These are phyloP conservation scores for Cicer cuneatum DNA, from an alignment of 306 rosid genomes.

Conservation along the genomic window DNA sequence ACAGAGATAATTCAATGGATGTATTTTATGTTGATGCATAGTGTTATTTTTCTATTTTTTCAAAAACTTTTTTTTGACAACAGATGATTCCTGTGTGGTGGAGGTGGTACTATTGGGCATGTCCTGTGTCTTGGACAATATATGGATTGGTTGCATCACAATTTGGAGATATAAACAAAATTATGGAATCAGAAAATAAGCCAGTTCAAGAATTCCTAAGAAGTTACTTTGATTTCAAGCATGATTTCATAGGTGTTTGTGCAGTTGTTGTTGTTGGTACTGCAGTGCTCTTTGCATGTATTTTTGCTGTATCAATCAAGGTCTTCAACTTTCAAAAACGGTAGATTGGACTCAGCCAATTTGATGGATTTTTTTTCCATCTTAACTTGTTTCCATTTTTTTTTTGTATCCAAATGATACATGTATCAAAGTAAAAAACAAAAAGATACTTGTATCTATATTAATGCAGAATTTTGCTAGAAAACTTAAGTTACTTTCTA, in stretches of 20 bases:
- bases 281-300: conserved; percentile 49
- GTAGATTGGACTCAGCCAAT: not conserved
- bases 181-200: not conserved
- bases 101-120: conserved; percentile 83
- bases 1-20: not conserved
- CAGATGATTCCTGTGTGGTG: conserved; percentile 66
- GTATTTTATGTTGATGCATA: not conserved
- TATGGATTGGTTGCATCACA: conserved; percentile 79
- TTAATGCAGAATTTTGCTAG: not conserved
- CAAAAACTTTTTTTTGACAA: not conserved
- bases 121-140: conserved; percentile 77
- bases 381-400: not conserved
- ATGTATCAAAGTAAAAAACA: not conserved
- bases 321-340: conserved; percentile 65
- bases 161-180: conserved; percentile 46
- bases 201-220: conserved; percentile 23
- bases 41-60: not conserved
- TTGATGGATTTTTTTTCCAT: conserved; percentile 22
- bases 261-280: conserved; percentile 51
- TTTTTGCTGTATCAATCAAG: conserved; percentile 54
- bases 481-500: not conserved
- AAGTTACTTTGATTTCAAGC: conserved; percentile 48
- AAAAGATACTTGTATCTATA: not conserved
- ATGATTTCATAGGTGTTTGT: conserved; percentile 50
- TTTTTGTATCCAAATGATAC: not conserved